A percentile compares a stretch with the other conserved stretches of the same genome.
Conservation (phyloP, 257 asterid genomes). For the Capsicum rhomboideum region DNA sequence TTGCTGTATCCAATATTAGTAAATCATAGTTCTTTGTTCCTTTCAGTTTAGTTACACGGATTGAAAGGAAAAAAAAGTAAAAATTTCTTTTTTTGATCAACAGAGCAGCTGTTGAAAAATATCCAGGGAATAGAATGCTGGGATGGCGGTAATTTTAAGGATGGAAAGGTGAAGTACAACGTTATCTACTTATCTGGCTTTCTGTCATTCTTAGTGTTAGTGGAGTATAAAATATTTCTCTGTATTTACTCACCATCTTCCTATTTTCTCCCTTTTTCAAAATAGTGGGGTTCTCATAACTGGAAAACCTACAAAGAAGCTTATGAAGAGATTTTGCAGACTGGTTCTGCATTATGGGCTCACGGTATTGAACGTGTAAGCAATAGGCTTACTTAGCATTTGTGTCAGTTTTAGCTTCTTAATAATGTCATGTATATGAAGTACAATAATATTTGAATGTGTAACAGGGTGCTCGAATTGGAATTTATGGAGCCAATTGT, state of each 20-base stretch:
- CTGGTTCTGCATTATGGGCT: slow-evolving; percentile 70
- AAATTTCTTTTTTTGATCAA: not conserved
- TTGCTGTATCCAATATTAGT: not conserved
- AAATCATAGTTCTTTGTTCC: not conserved
- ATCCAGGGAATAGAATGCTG: slow-evolving; percentile 68
- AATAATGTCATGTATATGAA: not conserved
- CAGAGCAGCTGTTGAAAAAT: slow-evolving; percentile 54
- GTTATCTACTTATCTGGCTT: not conserved
- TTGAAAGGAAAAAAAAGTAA: not conserved
- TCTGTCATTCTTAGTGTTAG: not conserved
- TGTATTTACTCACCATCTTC: not conserved
- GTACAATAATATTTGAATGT: not conserved
- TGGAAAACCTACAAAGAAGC: slow-evolving; percentile 87
- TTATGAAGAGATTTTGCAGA: slow-evolving; percentile 47
- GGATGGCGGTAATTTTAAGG: slow-evolving; percentile 59
- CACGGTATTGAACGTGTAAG: slow-evolving; percentile 67
- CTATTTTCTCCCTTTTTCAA: not conserved
- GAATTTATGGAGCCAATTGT: slow-evolving; percentile 79
- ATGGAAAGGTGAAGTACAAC: slow-evolving; percentile 40
- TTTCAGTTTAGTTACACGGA: not conserved
- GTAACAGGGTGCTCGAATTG: slow-evolving; percentile 64
- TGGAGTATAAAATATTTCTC: not conserved
- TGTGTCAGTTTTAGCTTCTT: not conserved
- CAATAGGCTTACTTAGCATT: not conserved
- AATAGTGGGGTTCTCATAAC: slow-evolving; percentile 70